These are phyloP conservation scores for Penicillium sclerotiorum DNA, from an alignment of 2,329 filamentous ascomycete genomes.

Conservation along the genomic window DNA sequence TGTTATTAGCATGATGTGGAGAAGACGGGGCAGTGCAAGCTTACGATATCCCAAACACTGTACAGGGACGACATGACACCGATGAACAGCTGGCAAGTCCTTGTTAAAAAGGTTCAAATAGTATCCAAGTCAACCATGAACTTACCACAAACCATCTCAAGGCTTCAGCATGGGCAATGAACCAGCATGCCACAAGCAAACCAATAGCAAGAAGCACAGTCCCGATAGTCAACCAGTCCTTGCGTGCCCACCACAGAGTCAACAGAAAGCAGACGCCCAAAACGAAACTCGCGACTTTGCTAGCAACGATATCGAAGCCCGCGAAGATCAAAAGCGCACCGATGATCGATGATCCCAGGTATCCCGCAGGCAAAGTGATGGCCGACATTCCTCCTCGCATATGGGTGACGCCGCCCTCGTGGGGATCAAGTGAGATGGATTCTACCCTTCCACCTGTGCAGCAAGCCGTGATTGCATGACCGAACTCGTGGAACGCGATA, in stretches of 20 bases:
- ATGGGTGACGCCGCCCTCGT: conserved; percentile 76
- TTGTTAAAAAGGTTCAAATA: conserved; percentile 6
- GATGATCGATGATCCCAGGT: conserved; percentile 75
- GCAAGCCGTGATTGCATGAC: conserved; percentile 72
- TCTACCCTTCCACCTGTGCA: conserved; percentile 74
- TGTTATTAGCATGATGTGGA: conserved; percentile 5
- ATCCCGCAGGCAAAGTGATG: conserved; percentile 75
- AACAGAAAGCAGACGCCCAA: conserved; percentile 74
- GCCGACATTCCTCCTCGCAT: conserved; percentile 73
- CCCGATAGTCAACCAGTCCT: conserved; percentile 74
- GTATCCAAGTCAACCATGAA: conserved; percentile 9
- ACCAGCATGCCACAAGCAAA: conserved; percentile 74
- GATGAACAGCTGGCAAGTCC: conserved; percentile 64
- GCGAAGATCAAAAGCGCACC: conserved; percentile 77
- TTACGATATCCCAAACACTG: conserved; percentile 77
- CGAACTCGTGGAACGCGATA: conserved; percentile 80
- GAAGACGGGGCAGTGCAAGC: conserved; percentile 21
- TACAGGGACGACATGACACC: conserved; percentile 81
- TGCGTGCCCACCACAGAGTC: conserved; percentile 80
- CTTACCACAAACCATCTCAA: conserved; percentile 70
- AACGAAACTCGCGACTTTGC: conserved; percentile 75
- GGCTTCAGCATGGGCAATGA: conserved; percentile 74
- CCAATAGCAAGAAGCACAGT: conserved; percentile 72
- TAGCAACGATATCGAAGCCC: conserved; percentile 79
- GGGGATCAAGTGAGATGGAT: conserved; percentile 72